Evolutionary conservation across 768 basidiomycete genomes (phyloP).

Genomic region (Tylopilus balloui): DNA sequence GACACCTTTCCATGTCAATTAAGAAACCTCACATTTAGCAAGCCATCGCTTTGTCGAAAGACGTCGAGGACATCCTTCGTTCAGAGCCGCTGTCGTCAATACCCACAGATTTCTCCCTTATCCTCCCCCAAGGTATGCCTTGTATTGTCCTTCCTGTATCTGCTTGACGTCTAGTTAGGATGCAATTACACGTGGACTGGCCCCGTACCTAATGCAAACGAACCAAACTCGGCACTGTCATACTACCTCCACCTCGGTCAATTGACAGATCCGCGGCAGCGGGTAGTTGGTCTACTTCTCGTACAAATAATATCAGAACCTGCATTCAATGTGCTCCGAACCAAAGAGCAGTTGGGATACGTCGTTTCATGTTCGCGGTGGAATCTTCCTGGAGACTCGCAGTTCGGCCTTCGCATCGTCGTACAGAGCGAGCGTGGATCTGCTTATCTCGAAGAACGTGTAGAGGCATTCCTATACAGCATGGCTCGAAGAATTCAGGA

Average conservation of each 20-base stretch:
- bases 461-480: conserved; percentile 79
- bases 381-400: conserved; percentile 57
- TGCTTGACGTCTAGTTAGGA: conserved; percentile 39
- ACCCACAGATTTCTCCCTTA: conserved; percentile 47
- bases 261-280: conserved; percentile 53
- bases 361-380: conserved; percentile 64
- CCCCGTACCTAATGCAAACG: conserved; percentile 73
- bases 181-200: conserved; percentile 65
- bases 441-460: conserved; percentile 76
- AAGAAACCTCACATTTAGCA: conserved; percentile 45
- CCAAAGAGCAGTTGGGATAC: conserved; percentile 95
- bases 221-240: conserved; percentile 81
- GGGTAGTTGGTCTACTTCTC: conserved; percentile 68
- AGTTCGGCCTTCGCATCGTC: conserved; percentile 74
- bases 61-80: conserved; percentile 62
- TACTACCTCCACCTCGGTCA: conserved; percentile 84
- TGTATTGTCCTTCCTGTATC: background rate
- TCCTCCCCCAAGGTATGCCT: conserved; percentile 64
- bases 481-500: conserved; percentile 65
- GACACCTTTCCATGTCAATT: background rate
- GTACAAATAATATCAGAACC: conserved; percentile 88
- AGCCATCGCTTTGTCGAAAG: conserved; percentile 66
- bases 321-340: conserved; percentile 84
- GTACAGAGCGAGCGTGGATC: conserved; percentile 86
- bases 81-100: conserved; percentile 40